Evolutionary conservation across 495 filamentous ascomycete genomes (phyloP), one percentile per base, ranked within the genome.

Genomic region (Penicillium ochrochloron): DNA sequence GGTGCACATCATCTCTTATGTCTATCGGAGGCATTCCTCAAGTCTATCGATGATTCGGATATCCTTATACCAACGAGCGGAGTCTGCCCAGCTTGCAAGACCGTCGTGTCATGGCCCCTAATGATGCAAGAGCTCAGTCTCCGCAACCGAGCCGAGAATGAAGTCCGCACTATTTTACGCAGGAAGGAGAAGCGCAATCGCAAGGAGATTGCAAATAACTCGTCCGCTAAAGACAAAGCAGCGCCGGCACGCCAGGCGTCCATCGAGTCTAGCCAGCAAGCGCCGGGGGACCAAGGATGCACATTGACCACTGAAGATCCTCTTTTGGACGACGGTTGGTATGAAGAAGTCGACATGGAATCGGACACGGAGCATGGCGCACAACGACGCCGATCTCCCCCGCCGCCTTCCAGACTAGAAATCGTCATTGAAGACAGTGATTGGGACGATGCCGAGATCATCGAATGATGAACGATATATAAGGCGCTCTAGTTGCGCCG

Each of bases 71-170:
- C 95, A 0, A 83, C 83, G 5, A 68, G 81, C 10, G 94, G 94
- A 1, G 74, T 67, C 4, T 99, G 95, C 77, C 93, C 92, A 2
- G 74, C 73, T 44, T 99, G 95, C 72, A 74, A 82, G 1, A 75
- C 78, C 0, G 74, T 81, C 21, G 78, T 92, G 9, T 68, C 81
- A 52, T 99, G 95, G 95, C 78, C 85, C 0, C 81, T 90, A 52
- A 83, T 97, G 67, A 90, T 94, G 73, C 93, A 88, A 69, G 93
- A 97, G 71, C 75, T 93, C 62, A 94, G 82, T 54, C 74, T 97
- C 33, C 82, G 93, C 58, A 77, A 80, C 29, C 83, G 92, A 51
- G 92, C 88, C 15, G 71, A 80, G 64, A 88, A 88, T 50, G 87
- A 91, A 65, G 69, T 91, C 3, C 85, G 84, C 21, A 82, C 81